These are phyloP conservation scores for Mrakia frigida DNA, from an alignment of 768 basidiomycete genomes.

Conservation along the genomic window DNA sequence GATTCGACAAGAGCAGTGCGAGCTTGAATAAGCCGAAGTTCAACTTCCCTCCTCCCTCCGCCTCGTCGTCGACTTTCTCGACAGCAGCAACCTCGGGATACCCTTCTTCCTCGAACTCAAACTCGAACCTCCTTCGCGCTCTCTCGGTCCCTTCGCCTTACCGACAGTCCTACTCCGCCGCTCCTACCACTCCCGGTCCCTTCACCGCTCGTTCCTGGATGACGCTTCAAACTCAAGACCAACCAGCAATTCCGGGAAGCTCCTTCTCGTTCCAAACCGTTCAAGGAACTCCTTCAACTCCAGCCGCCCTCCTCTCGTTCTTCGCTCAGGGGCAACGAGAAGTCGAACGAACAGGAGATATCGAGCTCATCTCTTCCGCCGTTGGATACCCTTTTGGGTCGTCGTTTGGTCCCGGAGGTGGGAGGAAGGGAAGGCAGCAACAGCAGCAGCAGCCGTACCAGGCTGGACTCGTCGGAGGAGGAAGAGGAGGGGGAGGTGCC, in stretches of 20 bases:
- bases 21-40: not conserved
- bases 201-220: conserved; percentile 5
- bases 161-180: not conserved
- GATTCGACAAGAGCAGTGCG: conserved; percentile 7
- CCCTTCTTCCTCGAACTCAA: not conserved
- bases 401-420: not conserved
- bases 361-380: not conserved
- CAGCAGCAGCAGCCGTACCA: not conserved
- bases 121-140: no score
- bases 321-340: conserved; percentile 1
- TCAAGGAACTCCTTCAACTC: not conserved
- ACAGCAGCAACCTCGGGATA: not conserved
- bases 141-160: not conserved
- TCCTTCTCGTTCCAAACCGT: conserved; percentile 3
- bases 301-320: conserved; percentile 6
- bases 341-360: not conserved
- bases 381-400: not conserved
- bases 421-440: not conserved
- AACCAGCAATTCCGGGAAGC: not conserved
- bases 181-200: conserved; percentile 4
- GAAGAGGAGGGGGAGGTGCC: not conserved
- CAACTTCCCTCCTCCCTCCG: not conserved
- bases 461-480: not conserved
- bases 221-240: not conserved
- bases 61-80: not conserved